phyloP scores from a whole-genome alignment of 2,329 filamentous ascomycete genomes.

The Penicillium freii region DNA sequence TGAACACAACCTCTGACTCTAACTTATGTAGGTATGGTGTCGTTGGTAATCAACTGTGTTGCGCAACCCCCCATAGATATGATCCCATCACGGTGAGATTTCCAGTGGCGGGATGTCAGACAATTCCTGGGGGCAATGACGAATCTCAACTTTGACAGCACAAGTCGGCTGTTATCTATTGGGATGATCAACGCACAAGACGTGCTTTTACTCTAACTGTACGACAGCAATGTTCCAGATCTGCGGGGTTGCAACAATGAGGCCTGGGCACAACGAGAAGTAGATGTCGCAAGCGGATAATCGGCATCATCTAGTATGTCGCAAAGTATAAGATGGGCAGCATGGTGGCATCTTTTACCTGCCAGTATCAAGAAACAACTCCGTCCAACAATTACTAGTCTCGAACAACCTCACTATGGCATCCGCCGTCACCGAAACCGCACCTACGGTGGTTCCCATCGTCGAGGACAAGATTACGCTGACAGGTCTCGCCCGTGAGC shows the following conservation, averaged over 20 bases:
- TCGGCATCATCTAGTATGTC: background rate
- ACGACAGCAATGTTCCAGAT: constrained; percentile 5
- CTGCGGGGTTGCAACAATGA: background rate
- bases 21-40: background rate
- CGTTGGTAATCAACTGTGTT: constrained; percentile 1
- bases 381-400: background rate
- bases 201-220: constrained; percentile 5
- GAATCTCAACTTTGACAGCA: background rate
- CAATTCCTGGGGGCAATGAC: constrained; percentile 14
- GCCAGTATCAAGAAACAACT: background rate
- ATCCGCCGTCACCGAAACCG: constrained; percentile 21
- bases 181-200: background rate
- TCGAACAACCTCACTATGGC: constrained; percentile 15
- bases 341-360: no score
- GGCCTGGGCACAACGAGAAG: background rate
- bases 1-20: background rate
- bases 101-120: constrained; percentile 14
- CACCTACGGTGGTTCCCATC: constrained; percentile 16
- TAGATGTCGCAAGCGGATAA: background rate
- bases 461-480: constrained; percentile 14
- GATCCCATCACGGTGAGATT: background rate
- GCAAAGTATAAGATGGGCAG: background rate
- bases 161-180: background rate
- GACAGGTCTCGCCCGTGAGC: constrained; percentile 23
- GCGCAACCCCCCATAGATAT: constrained; percentile 8